Evolutionary conservation across 192 early-diverging fungal genomes (phyloP).

Genomic region (Umbelopsis vinacea): DNA sequence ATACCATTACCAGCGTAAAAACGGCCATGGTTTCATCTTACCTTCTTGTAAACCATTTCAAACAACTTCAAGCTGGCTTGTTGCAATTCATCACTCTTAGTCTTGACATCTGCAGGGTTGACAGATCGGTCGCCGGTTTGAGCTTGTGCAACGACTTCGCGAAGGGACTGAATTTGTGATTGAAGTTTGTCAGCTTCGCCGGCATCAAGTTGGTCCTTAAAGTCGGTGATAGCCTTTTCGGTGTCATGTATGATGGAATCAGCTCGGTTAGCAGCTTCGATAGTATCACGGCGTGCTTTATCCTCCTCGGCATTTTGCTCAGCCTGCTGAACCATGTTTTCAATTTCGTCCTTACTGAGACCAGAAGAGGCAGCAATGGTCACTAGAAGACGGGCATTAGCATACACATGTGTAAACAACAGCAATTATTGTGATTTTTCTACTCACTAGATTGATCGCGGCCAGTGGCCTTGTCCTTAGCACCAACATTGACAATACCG

Average conservation of each 20-base stretch:
- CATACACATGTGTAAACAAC: not conserved
- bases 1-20: not conserved
- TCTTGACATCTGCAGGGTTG: slow-evolving; percentile 84
- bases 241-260: slow-evolving; percentile 89
- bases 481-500: slow-evolving; percentile 95
- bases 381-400: slow-evolving; percentile 44
- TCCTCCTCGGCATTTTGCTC: slow-evolving; percentile 92
- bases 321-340: slow-evolving; percentile 90
- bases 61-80: slow-evolving; percentile 93
- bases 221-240: slow-evolving; percentile 92
- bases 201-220: slow-evolving; percentile 92
- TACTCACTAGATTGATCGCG: slow-evolving; percentile 77
- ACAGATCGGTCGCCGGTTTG: slow-evolving; percentile 66
- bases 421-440: not conserved
- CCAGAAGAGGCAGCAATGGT: slow-evolving; percentile 92
- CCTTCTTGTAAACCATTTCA: slow-evolving; percentile 94
- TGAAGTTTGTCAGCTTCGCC: slow-evolving; percentile 85
- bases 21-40: slow-evolving; percentile 1
- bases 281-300: slow-evolving; percentile 88
- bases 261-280: slow-evolving; percentile 93
- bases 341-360: slow-evolving; percentile 89
- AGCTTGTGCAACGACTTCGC: slow-evolving; percentile 75
- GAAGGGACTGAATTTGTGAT: slow-evolving; percentile 76
- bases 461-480: slow-evolving; percentile 93
- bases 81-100: slow-evolving; percentile 83